These are phyloP conservation scores for Vanderwaltozyma tropicalis DNA, from an alignment of 805 yeast genomes.

Conservation along the genomic window DNA sequence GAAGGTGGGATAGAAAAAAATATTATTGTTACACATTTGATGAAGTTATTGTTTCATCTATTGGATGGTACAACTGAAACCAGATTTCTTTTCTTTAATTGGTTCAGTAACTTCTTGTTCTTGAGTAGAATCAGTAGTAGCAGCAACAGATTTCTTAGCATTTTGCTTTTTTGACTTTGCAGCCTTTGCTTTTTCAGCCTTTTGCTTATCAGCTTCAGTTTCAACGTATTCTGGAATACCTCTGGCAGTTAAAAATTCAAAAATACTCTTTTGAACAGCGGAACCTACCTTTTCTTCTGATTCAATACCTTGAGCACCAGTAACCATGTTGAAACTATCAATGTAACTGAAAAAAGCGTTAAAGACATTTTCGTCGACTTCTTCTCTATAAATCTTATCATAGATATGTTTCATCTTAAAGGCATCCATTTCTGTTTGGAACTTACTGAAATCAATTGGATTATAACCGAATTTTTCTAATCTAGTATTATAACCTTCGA, in stretches of 20 bases:
- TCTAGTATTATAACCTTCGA: constrained; percentile 69
- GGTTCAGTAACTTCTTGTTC: background rate
- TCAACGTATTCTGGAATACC: constrained; percentile 25
- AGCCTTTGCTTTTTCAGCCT: constrained; percentile 1
- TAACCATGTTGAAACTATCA: constrained; percentile 54
- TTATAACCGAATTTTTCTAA: constrained; percentile 70
- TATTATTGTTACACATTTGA: background rate
- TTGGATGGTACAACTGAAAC: constrained; percentile 3
- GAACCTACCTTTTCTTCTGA: constrained; percentile 23
- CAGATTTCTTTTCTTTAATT: background rate
- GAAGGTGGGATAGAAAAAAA: too few relatives aligned
- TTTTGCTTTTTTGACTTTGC: background rate
- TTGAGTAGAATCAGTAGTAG: background rate
- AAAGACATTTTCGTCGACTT: constrained; percentile 75
- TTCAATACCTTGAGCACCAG: constrained; percentile 42
- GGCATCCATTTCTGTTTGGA: constrained; percentile 60
- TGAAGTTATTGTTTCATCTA: background rate
- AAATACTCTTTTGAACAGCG: constrained; percentile 27
- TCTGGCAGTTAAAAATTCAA: constrained; percentile 34
- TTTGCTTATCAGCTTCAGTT: background rate
- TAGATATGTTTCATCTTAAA: constrained; percentile 85
- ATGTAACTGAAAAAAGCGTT: constrained; percentile 86
- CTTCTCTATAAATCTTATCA: constrained; percentile 87
- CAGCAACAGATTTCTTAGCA: background rate
- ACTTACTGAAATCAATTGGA: constrained; percentile 56